Evolutionary conservation across 352 stramenopile species (phyloP), one percentile per base, ranked within the genome.

Genomic region (Saprolegnia parasitica): DNA sequence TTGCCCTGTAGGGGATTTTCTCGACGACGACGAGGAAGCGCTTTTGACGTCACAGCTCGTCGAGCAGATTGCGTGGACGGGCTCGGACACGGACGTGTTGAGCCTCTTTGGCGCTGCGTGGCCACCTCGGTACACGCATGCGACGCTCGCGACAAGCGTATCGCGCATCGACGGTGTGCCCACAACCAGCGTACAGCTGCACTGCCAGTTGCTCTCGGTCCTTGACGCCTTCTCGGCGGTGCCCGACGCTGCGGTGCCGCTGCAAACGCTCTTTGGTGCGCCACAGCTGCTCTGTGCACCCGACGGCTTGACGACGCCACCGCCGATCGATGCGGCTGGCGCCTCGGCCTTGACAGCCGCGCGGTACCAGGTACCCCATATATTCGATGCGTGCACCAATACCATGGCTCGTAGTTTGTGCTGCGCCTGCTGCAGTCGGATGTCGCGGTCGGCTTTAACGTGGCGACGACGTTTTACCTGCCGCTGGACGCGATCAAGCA

Each of bases 141-240:
- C 84, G 4, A 46, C 73, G 16, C 74, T 95, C 16, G 83, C 89
- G 58, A 73, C 77, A 58, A 68, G 71, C 21, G 56, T 95, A 20
- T 24, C 71, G 45, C 74, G 79, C 9, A 68, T 83, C 10, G 52
- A 81, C 39, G 68, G 67, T 21, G 63, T 89, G 20, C 85, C 76
- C 11, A 46, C 74, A 26, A 47, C 42, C 18, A 78, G 81, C 47
- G 73, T 94, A 8, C 56, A 72, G 9, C 79, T 89, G 65, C 86
- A 95, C 61, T 77, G 82, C 39, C 90, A 81, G 60, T 76, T 95
- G 64, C 78, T 95, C 42, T 77, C 90, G 50, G 78, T 95, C 54
- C 77, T 95, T 0, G 83, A 93, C 62, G 91, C 84, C 29, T 95
- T 92, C 71, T 83, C 84, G 18, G 83, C 82, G 5, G 91, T 81